These are phyloP conservation scores for Botrytis galanthina DNA, from an alignment of 2,329 filamentous ascomycete species.

Conservation along the genomic window DNA sequence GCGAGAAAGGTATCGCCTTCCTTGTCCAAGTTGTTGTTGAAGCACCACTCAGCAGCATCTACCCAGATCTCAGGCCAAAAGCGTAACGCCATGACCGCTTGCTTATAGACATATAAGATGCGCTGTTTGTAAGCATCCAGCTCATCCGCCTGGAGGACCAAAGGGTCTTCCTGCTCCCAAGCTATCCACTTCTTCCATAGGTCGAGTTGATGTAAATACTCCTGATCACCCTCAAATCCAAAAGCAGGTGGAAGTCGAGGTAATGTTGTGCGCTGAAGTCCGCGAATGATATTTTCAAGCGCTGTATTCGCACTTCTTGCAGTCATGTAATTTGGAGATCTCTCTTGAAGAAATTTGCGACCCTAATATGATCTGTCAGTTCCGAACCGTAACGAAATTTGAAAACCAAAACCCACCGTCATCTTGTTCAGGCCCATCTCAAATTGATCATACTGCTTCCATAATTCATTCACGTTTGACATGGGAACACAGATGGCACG, in stretches of 20 bases:
- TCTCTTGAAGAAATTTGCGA: conserved; percentile 90
- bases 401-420: conserved; percentile 57
- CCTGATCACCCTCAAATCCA: conserved; percentile 82
- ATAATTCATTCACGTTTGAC: conserved; percentile 75
- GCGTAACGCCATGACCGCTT: conserved; percentile 85
- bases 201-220: conserved; percentile 79
- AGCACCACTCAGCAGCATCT: conserved; percentile 90
- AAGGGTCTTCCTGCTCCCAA: conserved; percentile 91
- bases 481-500: conserved; percentile 86
- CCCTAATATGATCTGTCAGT: conserved; percentile 53
- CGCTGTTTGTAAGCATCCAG: conserved; percentile 70
- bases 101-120: conserved; percentile 87
- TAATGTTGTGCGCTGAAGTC: conserved; percentile 72
- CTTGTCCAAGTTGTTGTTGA: conserved; percentile 67
- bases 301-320: conserved; percentile 87
- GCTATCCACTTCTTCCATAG: conserved; percentile 92
- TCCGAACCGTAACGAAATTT: conserved; percentile 10
- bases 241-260: conserved; percentile 78
- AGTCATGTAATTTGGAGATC: conserved; percentile 92
- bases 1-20: conserved; percentile 68
- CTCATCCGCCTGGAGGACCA: conserved; percentile 84
- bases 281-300: conserved; percentile 81
- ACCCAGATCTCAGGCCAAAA: conserved; percentile 98
- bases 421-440: conserved; percentile 92
- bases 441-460: conserved; percentile 98